phyloP scores from a whole-genome alignment of 169 alveolate species.

The Eimeria zaria region DNA sequence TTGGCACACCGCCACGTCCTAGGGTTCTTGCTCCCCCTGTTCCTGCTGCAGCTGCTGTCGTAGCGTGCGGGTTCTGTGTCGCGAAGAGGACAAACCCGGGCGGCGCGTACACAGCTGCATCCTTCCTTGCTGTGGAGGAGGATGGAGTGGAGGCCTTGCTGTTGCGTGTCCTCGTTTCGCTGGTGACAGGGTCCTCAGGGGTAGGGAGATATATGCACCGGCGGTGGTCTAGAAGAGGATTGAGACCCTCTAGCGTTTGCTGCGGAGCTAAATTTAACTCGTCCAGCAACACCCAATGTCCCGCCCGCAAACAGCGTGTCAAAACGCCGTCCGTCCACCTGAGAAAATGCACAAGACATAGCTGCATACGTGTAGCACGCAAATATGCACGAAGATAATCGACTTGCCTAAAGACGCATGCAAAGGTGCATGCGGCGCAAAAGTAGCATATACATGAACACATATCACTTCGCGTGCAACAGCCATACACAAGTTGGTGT shows the following conservation, averaged over 20 bases:
- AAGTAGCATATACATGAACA: too few relatives aligned
- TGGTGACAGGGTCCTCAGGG: slow-evolving; percentile 93
- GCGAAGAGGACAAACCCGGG: slow-evolving; percentile 99
- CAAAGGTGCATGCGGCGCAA: neutral
- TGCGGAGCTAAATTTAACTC: slow-evolving; percentile 99
- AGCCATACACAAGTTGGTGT: neutral
- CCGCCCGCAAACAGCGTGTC: slow-evolving; percentile 97
- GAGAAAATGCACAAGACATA: neutral
- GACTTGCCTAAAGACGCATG: neutral
- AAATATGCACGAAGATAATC: neutral
- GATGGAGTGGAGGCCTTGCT: neutral
- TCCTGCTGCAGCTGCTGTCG: slow-evolving; percentile 29
- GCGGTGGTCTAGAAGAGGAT: slow-evolving; percentile 99
- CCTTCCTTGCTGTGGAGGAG: slow-evolving; percentile 81
- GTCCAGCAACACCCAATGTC: slow-evolving; percentile 99
- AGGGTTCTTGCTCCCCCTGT: neutral
- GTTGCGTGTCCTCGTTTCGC: neutral
- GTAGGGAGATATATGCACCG: slow-evolving; percentile 95
- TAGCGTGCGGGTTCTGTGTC: slow-evolving; percentile 97
- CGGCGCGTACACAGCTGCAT: slow-evolving; percentile 96
- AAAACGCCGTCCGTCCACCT: slow-evolving; percentile 99
- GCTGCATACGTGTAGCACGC: neutral
- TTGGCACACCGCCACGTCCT: neutral
- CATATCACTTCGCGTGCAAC: neutral
- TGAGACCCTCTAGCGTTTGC: slow-evolving; percentile 99